Evolutionary conservation across 768 basidiomycete genomes (phyloP).

Genomic region (Rickenella mellea): DNA sequence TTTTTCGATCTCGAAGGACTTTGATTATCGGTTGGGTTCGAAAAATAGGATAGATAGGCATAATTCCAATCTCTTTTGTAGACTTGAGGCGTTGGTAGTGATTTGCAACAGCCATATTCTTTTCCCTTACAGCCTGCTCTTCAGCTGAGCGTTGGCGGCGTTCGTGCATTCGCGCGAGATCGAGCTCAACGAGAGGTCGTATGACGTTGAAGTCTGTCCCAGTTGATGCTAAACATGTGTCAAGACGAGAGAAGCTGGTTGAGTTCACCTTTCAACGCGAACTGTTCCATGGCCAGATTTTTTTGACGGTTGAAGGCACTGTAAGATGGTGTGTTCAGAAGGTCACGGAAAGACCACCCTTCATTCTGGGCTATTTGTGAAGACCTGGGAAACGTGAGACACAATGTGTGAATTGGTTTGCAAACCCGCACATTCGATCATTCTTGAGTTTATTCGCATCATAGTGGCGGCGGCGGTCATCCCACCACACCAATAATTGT

Average conservation of each 20-base stretch:
- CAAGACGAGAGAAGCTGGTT: too few species aligned
- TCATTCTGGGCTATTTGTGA: slow-evolving; percentile 21
- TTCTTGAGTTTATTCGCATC: too few species aligned
- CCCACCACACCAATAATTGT: not conserved
- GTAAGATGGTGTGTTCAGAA: slow-evolving; percentile 31
- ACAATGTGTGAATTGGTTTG: too few species aligned
- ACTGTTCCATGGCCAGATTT: slow-evolving; percentile 26
- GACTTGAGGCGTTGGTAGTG: slow-evolving; percentile 38
- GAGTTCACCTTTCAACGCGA: slow-evolving; percentile 27
- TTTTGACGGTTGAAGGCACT: slow-evolving; percentile 27
- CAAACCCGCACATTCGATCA: too few species aligned
- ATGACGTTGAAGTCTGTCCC: slow-evolving; percentile 24
- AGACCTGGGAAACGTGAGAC: slow-evolving; percentile 24
- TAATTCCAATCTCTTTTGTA: slow-evolving; percentile 14
- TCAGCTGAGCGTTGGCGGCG: slow-evolving; percentile 17
- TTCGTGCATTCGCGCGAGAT: slow-evolving; percentile 19
- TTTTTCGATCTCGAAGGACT: slow-evolving; percentile 15
- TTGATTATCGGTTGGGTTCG: slow-evolving; percentile 37
- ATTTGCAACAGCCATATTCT: slow-evolving; percentile 26
- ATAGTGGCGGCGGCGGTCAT: too few species aligned
- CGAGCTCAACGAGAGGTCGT: slow-evolving; percentile 14
- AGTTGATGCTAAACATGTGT: too few species aligned
- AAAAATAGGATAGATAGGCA: slow-evolving; percentile 43
- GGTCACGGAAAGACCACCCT: slow-evolving; percentile 34
- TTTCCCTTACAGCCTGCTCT: slow-evolving; percentile 16